Evolutionary conservation across 75 land plant genomes (phyloP), one percentile per base, ranked within the genome.

Genomic region (Larix kaempferi): DNA sequence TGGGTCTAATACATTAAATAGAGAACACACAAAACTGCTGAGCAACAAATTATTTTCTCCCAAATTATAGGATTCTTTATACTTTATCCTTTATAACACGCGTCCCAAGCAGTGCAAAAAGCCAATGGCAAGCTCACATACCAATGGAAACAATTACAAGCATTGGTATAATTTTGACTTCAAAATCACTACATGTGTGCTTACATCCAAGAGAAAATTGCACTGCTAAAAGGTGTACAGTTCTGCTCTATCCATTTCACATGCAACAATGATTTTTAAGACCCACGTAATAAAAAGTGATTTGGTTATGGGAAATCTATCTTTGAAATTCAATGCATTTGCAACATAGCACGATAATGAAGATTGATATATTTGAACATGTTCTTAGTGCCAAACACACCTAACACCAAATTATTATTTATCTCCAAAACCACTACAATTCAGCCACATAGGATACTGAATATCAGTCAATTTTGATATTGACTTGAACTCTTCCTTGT

Each of bases 91-190:
- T 14, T 4, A 29, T 64, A 64, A 64, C 29, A 33, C 27, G 14
- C 39, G 33, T 65, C 67, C 67, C 39, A 67, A 67, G 71, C 71
- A 67, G 22, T 37, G 12, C 72, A 19, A 67, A 69, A 39, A 69
- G 72, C 23, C 13, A n/a, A 33, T 29, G 69, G 16, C 19, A 69
- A 44, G 12, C 69, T 69, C 21, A 69, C 7, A 7, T 2, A 41
- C 35, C 39, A n/a, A 37, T 0, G 2, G 22, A 7, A 69, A 69
- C 6, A 19, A 19, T 35, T 69, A 13, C 16, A 62, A 39, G 22
- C 4, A 19, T 35, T 69, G 72, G 21, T 69, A 41, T 10, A 41
- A 19, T 39, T 65, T 23, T 16, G 2, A 41, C 3, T 19, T 41
- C 44, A 69, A 69, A 41, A 21, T 15, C 71, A 19, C 37, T 21